Evolutionary conservation across 129 eudicot species (phyloP).

Genomic region (Scalesia atractyloides): DNA sequence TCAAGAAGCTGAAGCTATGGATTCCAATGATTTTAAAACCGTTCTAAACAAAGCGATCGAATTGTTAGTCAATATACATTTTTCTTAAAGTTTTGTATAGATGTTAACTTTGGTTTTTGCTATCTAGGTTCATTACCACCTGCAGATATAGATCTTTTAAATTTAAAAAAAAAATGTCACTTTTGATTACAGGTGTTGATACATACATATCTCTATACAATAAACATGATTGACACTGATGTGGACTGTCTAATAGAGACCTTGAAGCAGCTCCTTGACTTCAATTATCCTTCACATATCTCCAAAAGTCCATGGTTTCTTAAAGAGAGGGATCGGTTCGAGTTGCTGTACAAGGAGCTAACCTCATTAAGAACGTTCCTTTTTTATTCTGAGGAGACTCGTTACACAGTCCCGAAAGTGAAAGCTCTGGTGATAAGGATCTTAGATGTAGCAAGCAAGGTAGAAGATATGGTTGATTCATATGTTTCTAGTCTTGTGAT

Average conservation of each 20-base stretch:
- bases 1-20: too few relatives aligned
- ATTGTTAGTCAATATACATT: too few relatives aligned
- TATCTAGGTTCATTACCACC: too few relatives aligned
- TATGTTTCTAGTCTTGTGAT: neutral
- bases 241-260: conserved; percentile 17
- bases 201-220: too few relatives aligned
- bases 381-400: conserved; percentile 12
- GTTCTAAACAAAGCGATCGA: too few relatives aligned
- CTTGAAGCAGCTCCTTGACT: conserved; percentile 17
- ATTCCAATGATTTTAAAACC: too few relatives aligned
- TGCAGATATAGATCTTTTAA: too few relatives aligned
- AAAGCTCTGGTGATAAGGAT: conserved; percentile 21
- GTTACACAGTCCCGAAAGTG: conserved; percentile 2
- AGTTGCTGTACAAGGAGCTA: conserved; percentile 8
- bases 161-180: too few relatives aligned
- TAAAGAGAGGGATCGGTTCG: neutral
- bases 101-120: too few relatives aligned
- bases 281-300: too few relatives aligned
- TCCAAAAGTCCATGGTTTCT: conserved; percentile 11
- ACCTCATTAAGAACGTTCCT: conserved; percentile 9
- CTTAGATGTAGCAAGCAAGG: conserved; percentile 11
- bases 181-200: too few relatives aligned
- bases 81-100: too few relatives aligned
- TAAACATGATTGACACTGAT: conserved; percentile 21
- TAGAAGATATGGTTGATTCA: conserved; percentile 13